Conservation (phyloP, 1,284 basidiomycete species). For the Taiwanofungus camphoratus region DNA sequence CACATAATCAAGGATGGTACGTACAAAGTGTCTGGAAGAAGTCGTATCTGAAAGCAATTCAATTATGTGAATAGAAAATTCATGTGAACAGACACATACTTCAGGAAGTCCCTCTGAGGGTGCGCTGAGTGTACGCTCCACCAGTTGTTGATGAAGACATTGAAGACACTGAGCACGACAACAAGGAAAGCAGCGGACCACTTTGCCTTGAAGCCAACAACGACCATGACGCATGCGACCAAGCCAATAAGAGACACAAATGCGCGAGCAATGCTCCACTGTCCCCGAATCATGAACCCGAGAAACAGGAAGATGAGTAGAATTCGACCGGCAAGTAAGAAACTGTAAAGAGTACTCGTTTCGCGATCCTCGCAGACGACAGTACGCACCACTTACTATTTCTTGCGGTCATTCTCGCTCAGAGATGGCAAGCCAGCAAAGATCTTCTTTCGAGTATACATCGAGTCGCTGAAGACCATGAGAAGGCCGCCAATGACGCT, state of each 20-base stretch:
- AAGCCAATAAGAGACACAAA: slow-evolving; percentile 86
- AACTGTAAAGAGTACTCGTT: slow-evolving; percentile 41
- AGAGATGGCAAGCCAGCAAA: slow-evolving; percentile 91
- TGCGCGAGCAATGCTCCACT: slow-evolving; percentile 83
- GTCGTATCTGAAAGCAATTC: slow-evolving; percentile 69
- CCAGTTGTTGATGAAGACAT: slow-evolving; percentile 99
- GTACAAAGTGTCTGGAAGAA: slow-evolving; percentile 92
- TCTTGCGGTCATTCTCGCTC: slow-evolving; percentile 94
- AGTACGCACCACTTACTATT: slow-evolving; percentile 69
- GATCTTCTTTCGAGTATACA: slow-evolving; percentile 80
- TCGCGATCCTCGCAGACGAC: slow-evolving; percentile 5
- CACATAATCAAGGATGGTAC: slow-evolving; percentile 26
- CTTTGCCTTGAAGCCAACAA: slow-evolving; percentile 98
- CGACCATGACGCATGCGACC: slow-evolving; percentile 95
- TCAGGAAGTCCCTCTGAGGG: slow-evolving; percentile 96
- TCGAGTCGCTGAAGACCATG: slow-evolving; percentile 98
- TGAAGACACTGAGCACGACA: slow-evolving; percentile 88
- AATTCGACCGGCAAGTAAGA: slow-evolving; percentile 95
- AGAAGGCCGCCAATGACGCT: slow-evolving; percentile 43
- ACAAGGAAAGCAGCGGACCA: slow-evolving; percentile 99
- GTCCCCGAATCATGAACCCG: slow-evolving; percentile 93
- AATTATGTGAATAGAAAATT: no score
- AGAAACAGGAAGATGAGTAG: slow-evolving; percentile 99
- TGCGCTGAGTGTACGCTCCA: slow-evolving; percentile 93
- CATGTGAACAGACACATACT: slow-evolving; percentile 41